Evolutionary conservation across 345 rosid species (phyloP), one percentile per base, ranked within the genome.

Genomic region (Schrenkiella parvula): DNA sequence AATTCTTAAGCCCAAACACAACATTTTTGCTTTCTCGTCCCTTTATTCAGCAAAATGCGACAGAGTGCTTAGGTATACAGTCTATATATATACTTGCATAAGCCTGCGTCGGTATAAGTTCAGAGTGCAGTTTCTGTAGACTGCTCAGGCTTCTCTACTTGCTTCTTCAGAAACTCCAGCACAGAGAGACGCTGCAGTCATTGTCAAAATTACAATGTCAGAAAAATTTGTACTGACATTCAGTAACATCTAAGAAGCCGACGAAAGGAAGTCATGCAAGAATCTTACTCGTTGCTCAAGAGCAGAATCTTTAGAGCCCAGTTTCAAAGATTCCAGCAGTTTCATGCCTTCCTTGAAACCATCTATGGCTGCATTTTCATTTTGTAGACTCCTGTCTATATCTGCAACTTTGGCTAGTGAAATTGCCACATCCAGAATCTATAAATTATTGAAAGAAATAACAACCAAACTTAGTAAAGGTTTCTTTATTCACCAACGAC

Each of bases 331-430:
- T 78, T 88, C 91, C 79, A 95, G 70, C 72, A 89, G 74, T 57
- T 81, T 78, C 68, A 89, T 85, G 76, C 96, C 98, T 85, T 95
- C 99, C 55, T 76, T 76, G 78, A 95, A 91, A 73, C 92, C 89
- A 50, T 81, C 81, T 55, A 56, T 59, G 8, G 98, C 98, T 68
- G 78, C 78, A 77, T 78, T 84, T 79, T 86, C 89, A 8, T 86
- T 80, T 58, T 96, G 96, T 8, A 89, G 73, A 69, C 50, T 84
- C 72, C 89, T 82, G 80, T 91, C 97, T 0, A 84, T 93, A 69
- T 95, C 99, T 0, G 98, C 98, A 68, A 95, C 96, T 81, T 95
- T 95, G 70, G 97, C 96, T 12, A 91, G 89, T 57, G 98, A 95
- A 62, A 87, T 85, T n/a, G 91, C 95, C 57, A 91, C 84, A 80